phyloP scores from a whole-genome alignment of 1,139 yeast genomes.

The Sporopachydermia cereana region DNA sequence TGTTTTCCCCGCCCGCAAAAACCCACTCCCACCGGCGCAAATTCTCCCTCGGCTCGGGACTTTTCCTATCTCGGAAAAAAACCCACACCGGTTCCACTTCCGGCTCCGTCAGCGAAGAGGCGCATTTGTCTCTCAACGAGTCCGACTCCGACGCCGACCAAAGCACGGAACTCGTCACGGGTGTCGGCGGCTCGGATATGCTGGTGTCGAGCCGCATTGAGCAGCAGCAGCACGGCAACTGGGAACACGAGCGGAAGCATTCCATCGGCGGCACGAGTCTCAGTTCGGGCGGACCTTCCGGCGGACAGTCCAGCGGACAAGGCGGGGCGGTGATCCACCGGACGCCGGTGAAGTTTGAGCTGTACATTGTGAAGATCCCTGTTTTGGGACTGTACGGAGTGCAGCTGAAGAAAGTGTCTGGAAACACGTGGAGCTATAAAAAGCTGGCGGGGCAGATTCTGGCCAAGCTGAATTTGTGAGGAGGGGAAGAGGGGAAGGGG shows the following conservation, averaged over 20 bases:
- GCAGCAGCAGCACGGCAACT: slow-evolving; percentile 27
- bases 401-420: slow-evolving; percentile 85
- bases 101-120: slow-evolving; percentile 17
- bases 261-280: neutral
- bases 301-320: slow-evolving; percentile 10
- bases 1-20: slow-evolving; percentile 6
- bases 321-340: slow-evolving; percentile 16
- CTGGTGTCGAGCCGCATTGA: slow-evolving; percentile 35
- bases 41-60: slow-evolving; percentile 23
- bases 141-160: slow-evolving; percentile 20
- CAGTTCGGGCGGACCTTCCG: neutral
- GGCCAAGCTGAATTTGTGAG: slow-evolving; percentile 56
- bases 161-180: slow-evolving; percentile 31
- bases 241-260: neutral
- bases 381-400: slow-evolving; percentile 86
- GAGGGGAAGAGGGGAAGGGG: neutral
- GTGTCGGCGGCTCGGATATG: slow-evolving; percentile 47
- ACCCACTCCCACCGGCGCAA: slow-evolving; percentile 21
- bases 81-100: slow-evolving; percentile 12
- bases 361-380: slow-evolving; percentile 87
- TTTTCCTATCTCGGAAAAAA: slow-evolving; percentile 13
- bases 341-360: slow-evolving; percentile 75
- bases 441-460: slow-evolving; percentile 83
- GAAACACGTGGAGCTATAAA: slow-evolving; percentile 94
- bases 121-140: slow-evolving; percentile 20